Percentiles rank a stretch among this genome's conserved stretches.
phyloP scores from a whole-genome alignment of 2,329 filamentous ascomycete genomes.

The Graphilbum ipis-grandicollis region DNA sequence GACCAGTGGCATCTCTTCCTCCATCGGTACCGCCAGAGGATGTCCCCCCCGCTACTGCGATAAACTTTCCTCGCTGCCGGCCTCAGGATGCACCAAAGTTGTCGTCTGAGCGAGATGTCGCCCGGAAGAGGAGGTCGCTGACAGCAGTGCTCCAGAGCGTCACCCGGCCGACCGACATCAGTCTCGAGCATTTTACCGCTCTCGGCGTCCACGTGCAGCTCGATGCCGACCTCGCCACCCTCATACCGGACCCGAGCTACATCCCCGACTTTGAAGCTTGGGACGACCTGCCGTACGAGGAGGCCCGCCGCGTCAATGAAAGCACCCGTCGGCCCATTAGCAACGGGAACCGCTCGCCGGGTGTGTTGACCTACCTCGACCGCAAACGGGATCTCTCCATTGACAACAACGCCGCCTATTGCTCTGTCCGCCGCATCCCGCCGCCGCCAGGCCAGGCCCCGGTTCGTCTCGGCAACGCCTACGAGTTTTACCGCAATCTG shows the following conservation, averaged over 20 bases:
- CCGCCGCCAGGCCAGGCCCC: constrained; percentile 32
- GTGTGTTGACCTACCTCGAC: constrained; percentile 39
- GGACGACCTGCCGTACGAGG: constrained; percentile 29
- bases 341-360: constrained; percentile 37
- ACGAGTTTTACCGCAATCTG: constrained; percentile 48
- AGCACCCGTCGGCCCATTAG: constrained; percentile 29
- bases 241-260: constrained; percentile 35
- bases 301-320: constrained; percentile 29
- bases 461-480: constrained; percentile 42
- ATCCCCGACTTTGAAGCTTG: constrained; percentile 36
- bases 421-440: constrained; percentile 40
- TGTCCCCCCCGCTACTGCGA: constrained; percentile 37
- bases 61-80: constrained; percentile 29
- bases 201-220: constrained; percentile 37
- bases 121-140: constrained; percentile 17
- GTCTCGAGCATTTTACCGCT: constrained; percentile 33
- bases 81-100: constrained; percentile 15
- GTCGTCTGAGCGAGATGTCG: too few relatives aligned
- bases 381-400: constrained; percentile 38
- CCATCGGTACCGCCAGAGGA: constrained; percentile 24
- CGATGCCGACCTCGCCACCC: constrained; percentile 26
- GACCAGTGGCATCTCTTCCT: constrained; percentile 6
- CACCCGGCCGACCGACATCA: constrained; percentile 32
- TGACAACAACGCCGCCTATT: constrained; percentile 40
- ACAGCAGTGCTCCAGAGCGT: constrained; percentile 34